Evolutionary conservation across 2,329 filamentous ascomycete species (phyloP).

Genomic region (Blastomyces parvus): DNA sequence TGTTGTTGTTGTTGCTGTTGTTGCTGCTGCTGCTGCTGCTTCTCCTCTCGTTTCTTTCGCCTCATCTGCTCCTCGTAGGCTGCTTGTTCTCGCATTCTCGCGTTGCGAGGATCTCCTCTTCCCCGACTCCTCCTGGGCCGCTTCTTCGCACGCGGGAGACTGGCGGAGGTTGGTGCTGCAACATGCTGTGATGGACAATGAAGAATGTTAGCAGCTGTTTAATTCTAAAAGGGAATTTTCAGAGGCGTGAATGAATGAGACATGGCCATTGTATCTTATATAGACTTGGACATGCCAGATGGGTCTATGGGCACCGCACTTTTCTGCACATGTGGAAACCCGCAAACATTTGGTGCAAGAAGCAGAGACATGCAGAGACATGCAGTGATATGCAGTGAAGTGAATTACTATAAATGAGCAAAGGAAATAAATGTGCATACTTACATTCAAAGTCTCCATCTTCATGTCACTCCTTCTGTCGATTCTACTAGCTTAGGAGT

Average conservation of each 20-base stretch:
- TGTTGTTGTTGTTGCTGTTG: background rate
- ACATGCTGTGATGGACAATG: background rate
- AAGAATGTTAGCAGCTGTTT: background rate
- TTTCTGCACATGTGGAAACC: background rate
- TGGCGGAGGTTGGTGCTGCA: background rate
- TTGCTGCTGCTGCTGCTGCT: background rate
- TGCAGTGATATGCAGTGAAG: too few species aligned
- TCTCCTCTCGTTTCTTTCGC: background rate
- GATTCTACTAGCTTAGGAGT: background rate
- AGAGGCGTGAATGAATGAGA: background rate
- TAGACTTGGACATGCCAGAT: background rate
- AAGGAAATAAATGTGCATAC: background rate
- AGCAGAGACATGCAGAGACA: background rate
- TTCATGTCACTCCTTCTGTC: background rate
- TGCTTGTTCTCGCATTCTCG: constrained; percentile 8
- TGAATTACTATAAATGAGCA: background rate
- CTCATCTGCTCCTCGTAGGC: background rate
- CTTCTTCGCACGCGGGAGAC: background rate
- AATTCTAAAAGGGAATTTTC: background rate
- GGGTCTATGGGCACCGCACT: background rate
- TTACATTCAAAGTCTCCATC: background rate
- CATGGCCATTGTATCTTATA: background rate
- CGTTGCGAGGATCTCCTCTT: constrained; percentile 11
- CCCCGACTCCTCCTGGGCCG: constrained; percentile 7
- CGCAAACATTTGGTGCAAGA: background rate